Base-by-base conservation (phyloP, 2,329 filamentous ascomycete species). In the Drechslerella dactyloides region DNA sequence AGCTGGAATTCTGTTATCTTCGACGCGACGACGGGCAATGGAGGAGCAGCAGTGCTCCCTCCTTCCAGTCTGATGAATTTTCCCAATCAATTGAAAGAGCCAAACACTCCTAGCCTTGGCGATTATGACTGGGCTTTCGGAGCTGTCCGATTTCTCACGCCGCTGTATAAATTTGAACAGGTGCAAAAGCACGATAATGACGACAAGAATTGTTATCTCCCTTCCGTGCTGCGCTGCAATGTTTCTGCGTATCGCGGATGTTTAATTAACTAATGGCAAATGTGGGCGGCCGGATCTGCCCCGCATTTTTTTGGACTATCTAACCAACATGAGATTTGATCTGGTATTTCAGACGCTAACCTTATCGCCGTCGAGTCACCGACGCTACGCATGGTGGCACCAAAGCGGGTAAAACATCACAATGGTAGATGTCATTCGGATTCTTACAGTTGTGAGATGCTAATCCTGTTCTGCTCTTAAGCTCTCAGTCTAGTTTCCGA, bases 231-330 rank as follows among this genome's bases (percentile, higher is more conserved):
- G 27, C 40, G 46, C 44, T 42, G 53, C 46, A 54, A 66, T 58
- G 62, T 48, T 23, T 56, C 63, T 56, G 63, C 53, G 48, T 52
- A 56, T 60, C 44, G 57, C 65, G 58, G 58, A 59, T 37, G 10
- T 30, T 44, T 54, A 40, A 24, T 52, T n/a, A n/a, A 57, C 23
- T 51, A 21, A 17, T 40, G 27, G 30, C n/a, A 8, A 52, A 35
- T 60, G 50, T 30, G 33, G 33, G 33, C 48, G 52, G 44, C 50
- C 5, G 24, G 50, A 62, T 62, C 56, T 40, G 56, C 65, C 65
- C 53, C 58, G 53, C 58, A 62, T 69, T 63, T 58, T 23, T 56
- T 35, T 42, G n/a, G 37, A 13, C 15, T 13, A 42, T 17, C 37
- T 17, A 42, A 42, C 37, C 37, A 42, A 42, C 27, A 33, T 33